phyloP scores from a whole-genome alignment of 805 yeast genomes.

The Wickerhamomyces bisporus region DNA sequence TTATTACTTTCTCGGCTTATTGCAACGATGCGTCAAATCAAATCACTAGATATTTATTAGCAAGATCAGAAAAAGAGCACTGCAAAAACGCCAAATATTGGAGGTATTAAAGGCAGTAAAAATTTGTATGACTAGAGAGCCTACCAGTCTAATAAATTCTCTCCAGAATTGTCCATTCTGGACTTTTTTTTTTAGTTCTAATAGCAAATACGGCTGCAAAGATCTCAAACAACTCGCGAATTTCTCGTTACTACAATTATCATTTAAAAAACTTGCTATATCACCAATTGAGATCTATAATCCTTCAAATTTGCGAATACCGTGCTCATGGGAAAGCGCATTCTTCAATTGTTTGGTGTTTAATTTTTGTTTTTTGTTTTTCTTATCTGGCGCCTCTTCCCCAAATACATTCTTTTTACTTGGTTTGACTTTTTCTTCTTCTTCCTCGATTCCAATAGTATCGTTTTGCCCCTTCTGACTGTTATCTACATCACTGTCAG shows the following conservation, averaged over 20 bases:
- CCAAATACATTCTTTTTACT: constrained; percentile 12
- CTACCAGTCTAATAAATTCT: too few relatives aligned
- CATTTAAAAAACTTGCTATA: too few relatives aligned
- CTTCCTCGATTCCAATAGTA: too few relatives aligned
- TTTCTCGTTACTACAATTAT: neutral
- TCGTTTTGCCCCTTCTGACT: constrained; percentile 8
- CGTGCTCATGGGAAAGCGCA: constrained; percentile 52
- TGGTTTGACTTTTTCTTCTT: constrained; percentile 6
- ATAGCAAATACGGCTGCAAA: too few relatives aligned
- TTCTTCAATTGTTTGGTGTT: constrained; percentile 43
- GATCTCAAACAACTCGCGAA: neutral
- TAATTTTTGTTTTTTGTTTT: constrained; percentile 26
- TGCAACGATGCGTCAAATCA: too few relatives aligned
- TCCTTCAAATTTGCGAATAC: constrained; percentile 61
- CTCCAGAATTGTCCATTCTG: too few relatives aligned
- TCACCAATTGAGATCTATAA: constrained; percentile 34
- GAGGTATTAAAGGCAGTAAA: too few relatives aligned
- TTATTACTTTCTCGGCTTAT: too few relatives aligned
- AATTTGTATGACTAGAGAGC: too few relatives aligned
- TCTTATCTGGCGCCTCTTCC: constrained; percentile 14
- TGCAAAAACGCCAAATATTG: too few relatives aligned
- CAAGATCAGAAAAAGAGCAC: too few relatives aligned
- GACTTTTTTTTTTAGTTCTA: neutral
- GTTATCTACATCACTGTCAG: constrained; percentile 16
- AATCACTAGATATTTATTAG: too few relatives aligned